Percentiles rank a stretch among this genome's conserved stretches.
Evolutionary conservation across 345 rosid species (phyloP).

Genomic region (Leavenworthia alabamica): DNA sequence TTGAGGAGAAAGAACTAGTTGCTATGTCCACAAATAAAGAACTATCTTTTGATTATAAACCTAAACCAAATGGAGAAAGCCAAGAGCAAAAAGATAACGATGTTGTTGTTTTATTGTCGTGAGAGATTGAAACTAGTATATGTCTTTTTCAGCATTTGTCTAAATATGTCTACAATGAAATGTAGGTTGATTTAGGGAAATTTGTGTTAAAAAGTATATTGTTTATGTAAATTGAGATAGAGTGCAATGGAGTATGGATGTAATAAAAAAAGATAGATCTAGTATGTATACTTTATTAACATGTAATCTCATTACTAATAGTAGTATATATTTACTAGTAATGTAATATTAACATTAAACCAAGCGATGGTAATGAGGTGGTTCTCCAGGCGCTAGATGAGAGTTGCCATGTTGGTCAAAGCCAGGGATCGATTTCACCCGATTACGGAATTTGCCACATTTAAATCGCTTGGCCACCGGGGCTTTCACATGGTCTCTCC

Average conservation of each 20-base stretch:
- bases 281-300: background rate
- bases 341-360: background rate
- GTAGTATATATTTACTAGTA: background rate
- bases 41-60: conserved; percentile 49
- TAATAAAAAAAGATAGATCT: no score
- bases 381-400: no score
- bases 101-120: conserved; percentile 15
- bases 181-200: background rate
- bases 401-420: no score
- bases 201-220: conserved; percentile 30
- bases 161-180: background rate
- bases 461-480: no score
- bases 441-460: no score
- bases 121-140: background rate
- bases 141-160: background rate
- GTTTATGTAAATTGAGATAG: background rate
- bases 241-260: background rate
- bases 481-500: no score
- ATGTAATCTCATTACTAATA: background rate
- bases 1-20: conserved; percentile 71
- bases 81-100: background rate
- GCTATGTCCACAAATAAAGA: conserved; percentile 71
- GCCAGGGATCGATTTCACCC: no score
- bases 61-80: conserved; percentile 21
- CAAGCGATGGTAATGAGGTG: no score